Conservation (phyloP, 164 flowering plant species). For the Piper betle region DNA sequence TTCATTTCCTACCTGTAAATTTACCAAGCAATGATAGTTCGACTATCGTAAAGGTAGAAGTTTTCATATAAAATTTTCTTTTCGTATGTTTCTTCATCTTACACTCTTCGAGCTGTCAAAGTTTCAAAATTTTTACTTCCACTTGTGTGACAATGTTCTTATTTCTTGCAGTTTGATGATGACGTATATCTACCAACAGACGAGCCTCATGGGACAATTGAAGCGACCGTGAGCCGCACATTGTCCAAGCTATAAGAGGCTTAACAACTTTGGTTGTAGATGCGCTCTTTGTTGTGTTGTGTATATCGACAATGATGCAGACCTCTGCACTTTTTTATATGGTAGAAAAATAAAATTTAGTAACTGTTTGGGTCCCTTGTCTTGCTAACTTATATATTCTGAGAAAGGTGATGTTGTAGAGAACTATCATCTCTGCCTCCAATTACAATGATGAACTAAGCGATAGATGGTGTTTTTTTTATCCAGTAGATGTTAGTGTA, state of each 20-base stretch:
- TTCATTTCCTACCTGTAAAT: constrained; percentile 92
- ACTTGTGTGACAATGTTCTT: not conserved
- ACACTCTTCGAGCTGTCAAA: not conserved
- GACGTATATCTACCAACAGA: constrained; percentile 89
- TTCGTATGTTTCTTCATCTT: not conserved
- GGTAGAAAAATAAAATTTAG: no score
- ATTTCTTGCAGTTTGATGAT: constrained; percentile 63
- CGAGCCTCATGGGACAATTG: constrained; percentile 95
- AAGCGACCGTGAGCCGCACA: constrained; percentile 72
- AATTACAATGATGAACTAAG: no score
- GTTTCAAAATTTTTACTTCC: not conserved
- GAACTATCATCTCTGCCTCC: no score
- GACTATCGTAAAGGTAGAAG: constrained; percentile 61
- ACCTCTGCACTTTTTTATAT: no score
- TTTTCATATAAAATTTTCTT: not conserved
- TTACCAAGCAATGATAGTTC: constrained; percentile 55
- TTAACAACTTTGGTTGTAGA: no score
- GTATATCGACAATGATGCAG: no score
- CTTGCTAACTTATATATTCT: no score
- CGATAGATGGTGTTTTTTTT: no score
- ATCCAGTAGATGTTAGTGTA: no score
- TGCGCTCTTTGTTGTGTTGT: no score
- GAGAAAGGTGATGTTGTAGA: no score
- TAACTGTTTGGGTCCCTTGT: no score
- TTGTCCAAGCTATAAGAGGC: constrained; percentile 47